These are phyloP conservation scores for Leptosphaerulina australis DNA, from an alignment of 2,329 filamentous ascomycete genomes.

Conservation along the genomic window DNA sequence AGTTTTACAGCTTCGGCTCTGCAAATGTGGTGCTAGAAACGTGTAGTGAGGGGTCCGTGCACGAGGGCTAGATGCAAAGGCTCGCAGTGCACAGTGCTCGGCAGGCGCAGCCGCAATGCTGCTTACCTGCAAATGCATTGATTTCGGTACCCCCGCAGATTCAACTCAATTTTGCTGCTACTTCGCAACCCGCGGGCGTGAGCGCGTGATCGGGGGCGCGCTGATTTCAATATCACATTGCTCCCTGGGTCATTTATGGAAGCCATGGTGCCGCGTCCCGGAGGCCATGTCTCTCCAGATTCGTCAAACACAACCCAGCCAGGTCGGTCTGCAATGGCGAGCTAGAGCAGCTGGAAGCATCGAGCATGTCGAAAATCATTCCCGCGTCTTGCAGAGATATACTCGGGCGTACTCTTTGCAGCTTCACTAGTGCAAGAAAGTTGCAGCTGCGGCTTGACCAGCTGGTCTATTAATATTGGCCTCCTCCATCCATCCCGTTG, in stretches of 20 bases:
- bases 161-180: not conserved
- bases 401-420: slow-evolving; percentile 1
- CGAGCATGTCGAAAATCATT: not conserved
- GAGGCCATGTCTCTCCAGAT: not conserved
- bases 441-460: slow-evolving; percentile 5
- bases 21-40: slow-evolving; percentile 6
- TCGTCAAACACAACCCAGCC: slow-evolving; percentile 5
- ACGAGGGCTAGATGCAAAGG: slow-evolving; percentile 8
- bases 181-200: not conserved
- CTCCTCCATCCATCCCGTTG: slow-evolving; percentile 6
- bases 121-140: slow-evolving; percentile 8
- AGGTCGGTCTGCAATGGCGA: slow-evolving; percentile 1
- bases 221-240: not conserved
- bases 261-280: slow-evolving; percentile 7
- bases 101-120: slow-evolving; percentile 11
- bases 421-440: not conserved
- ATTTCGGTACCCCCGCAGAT: slow-evolving; percentile 13
- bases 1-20: not conserved
- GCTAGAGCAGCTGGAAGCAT: not conserved
- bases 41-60: slow-evolving; percentile 4
- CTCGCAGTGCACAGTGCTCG: slow-evolving; percentile 9
- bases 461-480: slow-evolving; percentile 6
- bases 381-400: slow-evolving; percentile 1
- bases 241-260: slow-evolving; percentile 1
- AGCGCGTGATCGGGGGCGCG: slow-evolving; percentile 4